Base-by-base conservation (phyloP, 2,329 filamentous ascomycete species). In the Apiospora saccharicola region DNA sequence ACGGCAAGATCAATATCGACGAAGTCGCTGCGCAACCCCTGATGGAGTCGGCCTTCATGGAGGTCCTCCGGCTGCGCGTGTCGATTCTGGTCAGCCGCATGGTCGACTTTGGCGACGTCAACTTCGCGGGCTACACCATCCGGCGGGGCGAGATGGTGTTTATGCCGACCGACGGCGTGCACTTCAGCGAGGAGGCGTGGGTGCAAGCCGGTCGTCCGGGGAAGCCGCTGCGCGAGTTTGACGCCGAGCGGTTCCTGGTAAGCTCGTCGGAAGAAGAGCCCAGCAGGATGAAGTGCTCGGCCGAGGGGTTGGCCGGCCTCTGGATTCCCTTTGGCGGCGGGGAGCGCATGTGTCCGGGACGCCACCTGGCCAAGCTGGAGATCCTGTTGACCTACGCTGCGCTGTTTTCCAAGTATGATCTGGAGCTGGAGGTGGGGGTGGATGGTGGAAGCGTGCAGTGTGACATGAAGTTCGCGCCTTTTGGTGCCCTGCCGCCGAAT, bases 311-410 rank as follows among this genome's bases (percentile, higher is more conserved):
- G 22, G 24, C 46, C 4, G 75, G 75, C 10, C 67, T 72, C 26
- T 76, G 75, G 74, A 64, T 72, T 26, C 75, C 74, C 10, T 75
- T 71, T 67, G 75, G 75, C 6, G 74, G 73, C 6, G 75, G 75
- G 10, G 49, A 74, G 1, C 73, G 70, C 34, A 75, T 76, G 70
- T 76, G 75, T 49, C 75, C 73, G 8, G 74, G 74, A 19, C 72
- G 75, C 24, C 72, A 75, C 44, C 53, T 74, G 14, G 75, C 73
- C 4, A 76, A 75, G 26, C 71, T 43, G 22, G 51, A 70, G 37
- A 70, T 70, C 10, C 1, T 70, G 24, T 13, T 44, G 22, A 70
- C 51, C n/a, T 57, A 44, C 14, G 49, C 69, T 1, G 14, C 12
- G 4, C 69, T 70, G 6, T 44, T 70, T 30, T 26, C 47, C 14